Conservation (phyloP, 176 grass and related monocot species). For the Elaeis guineensis region DNA sequence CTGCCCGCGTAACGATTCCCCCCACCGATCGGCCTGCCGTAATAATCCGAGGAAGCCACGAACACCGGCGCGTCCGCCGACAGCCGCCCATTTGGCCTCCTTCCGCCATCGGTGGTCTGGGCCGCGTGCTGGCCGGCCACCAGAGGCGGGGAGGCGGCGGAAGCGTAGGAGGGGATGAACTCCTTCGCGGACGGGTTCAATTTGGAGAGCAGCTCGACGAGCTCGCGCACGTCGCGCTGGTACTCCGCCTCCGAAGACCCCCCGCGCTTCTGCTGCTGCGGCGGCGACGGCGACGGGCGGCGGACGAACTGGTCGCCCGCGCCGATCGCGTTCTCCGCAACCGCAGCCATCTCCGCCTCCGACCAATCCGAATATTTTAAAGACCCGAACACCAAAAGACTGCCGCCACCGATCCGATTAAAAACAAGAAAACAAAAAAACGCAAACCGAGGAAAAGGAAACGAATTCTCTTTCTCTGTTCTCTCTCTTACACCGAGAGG, state of each 20-base stretch:
- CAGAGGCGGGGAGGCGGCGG: no score
- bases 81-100: not conserved
- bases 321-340: not conserved
- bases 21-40: not conserved
- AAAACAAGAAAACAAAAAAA: not conserved
- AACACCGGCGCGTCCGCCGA: not conserved
- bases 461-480: no score
- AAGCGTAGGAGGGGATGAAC: conserved; percentile 3
- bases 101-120: not conserved
- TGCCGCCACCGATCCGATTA: not conserved
- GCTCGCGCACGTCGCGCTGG: not conserved
- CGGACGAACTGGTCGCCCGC: not conserved
- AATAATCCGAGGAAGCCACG: not conserved
- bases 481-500: no score
- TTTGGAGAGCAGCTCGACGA: not conserved
- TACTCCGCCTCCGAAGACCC: not conserved
- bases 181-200: conserved; percentile 10
- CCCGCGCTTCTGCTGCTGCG: not conserved
- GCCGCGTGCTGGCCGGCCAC: not conserved
- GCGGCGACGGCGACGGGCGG: not conserved
- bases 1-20: not conserved
- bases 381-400: no score
- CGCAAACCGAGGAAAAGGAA: not conserved
- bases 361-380: not conserved
- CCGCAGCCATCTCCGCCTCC: not conserved